Base-by-base conservation (phyloP, 2,329 filamentous ascomycete genomes). In the Camillea tinctor region DNA sequence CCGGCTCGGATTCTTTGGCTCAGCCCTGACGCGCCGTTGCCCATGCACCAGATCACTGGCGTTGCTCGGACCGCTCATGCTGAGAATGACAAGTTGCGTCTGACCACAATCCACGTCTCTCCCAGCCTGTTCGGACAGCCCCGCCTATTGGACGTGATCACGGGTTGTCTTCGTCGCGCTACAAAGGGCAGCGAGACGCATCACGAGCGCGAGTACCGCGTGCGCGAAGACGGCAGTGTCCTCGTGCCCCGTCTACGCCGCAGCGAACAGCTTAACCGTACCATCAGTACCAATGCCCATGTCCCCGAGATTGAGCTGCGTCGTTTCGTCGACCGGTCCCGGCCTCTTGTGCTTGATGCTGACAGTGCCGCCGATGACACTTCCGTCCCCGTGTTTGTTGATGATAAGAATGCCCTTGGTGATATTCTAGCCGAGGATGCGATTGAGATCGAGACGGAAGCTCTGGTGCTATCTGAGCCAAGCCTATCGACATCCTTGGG, bases 51-150 rank as follows among this genome's bases (percentile, higher is more conserved):
- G 19, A 64, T 67, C 20, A 52, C 50, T 4, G 66, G 66, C 11
- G 20, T 68, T 2, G 50, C 63, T 21, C 65, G 66, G 1, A 65
- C 65, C 1, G 66, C 66, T 2, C 66, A 68, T 20, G 61, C 65
- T 3, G 65, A 67, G 49, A 67, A 67, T 22, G 52, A 60, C 9
- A n/a, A 61, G 2, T 20, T 68, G 9, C 56, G 59, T 1, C 54
- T 67, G 0, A 61, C 50, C 11, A 66, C 65, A 6, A 20, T 66
- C 17, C 66, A 68, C 24, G 54, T 54, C 2, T 55, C 59, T 1
- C 0, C 22, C 3, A 49, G n/a, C 3, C 4, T 61, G 7, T 59
- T 68, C 9, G 44, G 26, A 44, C 11, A 56, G 9, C 6, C 23
- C 13, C 50, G 57, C 2, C 40, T 61, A 4, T 49, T 50, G 15